phyloP scores from a whole-genome alignment of 306 rosid species.

The Astragalus membranaceus region DNA sequence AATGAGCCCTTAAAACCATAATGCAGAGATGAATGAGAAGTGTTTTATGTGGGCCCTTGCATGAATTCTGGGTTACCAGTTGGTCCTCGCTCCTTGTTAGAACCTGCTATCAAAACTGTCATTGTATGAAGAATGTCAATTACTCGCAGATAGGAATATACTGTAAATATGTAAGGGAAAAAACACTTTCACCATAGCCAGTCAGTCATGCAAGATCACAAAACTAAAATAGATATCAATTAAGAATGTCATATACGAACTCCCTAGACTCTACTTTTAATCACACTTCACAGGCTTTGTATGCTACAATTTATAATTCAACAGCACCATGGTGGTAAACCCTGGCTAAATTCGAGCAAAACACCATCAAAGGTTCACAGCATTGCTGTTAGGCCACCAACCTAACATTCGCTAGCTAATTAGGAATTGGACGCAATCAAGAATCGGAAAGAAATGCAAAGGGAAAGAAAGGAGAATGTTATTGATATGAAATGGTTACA shows the following conservation, averaged over 20 bases:
- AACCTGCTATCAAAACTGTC: conserved; percentile 15
- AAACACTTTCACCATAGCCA: background rate
- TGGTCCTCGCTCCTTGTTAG: background rate
- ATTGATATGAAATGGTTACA: too few relatives aligned
- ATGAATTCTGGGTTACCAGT: background rate
- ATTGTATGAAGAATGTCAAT: background rate
- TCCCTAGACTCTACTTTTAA: background rate
- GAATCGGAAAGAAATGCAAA: too few relatives aligned
- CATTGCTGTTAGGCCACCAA: too few relatives aligned
- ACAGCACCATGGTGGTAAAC: too few relatives aligned
- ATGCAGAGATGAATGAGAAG: background rate
- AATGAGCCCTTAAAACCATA: conserved; percentile 1
- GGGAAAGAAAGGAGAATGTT: too few relatives aligned
- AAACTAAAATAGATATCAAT: background rate
- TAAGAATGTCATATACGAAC: background rate
- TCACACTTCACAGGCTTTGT: background rate
- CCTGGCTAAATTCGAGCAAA: too few relatives aligned
- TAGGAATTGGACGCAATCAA: too few relatives aligned
- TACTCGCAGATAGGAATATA: background rate
- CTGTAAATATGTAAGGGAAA: background rate
- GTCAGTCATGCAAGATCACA: background rate
- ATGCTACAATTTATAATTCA: background rate
- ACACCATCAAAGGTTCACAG: background rate
- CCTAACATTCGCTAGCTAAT: too few relatives aligned
- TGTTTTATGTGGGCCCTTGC: background rate